phyloP scores from a whole-genome alignment of 78 protist genomes.

The Cyanophora paradoxa region DNA sequence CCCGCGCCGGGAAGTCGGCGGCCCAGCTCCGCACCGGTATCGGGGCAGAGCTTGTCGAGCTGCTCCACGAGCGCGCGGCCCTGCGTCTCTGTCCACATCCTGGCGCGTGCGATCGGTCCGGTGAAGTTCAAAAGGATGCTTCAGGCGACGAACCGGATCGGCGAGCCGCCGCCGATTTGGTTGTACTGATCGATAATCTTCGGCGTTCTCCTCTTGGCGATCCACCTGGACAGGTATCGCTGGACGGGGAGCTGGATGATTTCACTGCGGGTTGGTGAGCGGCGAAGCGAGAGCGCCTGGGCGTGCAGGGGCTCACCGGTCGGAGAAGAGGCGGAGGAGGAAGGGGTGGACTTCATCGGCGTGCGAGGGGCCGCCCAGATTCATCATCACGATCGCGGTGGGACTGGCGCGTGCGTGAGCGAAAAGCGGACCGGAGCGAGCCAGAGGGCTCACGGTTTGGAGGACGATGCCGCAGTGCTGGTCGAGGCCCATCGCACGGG shows the following conservation, averaged over 20 bases:
- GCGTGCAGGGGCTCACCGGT: too few relatives aligned
- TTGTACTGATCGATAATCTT: conserved; percentile 52
- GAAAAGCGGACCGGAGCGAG: too few relatives aligned
- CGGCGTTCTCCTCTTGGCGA: conserved; percentile 56
- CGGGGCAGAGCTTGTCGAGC: conserved; percentile 54
- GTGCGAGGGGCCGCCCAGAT: conserved; percentile 75
- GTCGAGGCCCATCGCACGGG: too few relatives aligned
- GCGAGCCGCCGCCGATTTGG: conserved; percentile 79
- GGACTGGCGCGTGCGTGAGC: too few relatives aligned
- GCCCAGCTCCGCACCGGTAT: conserved; percentile 23
- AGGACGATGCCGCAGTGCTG: too few relatives aligned
- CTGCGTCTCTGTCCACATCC: conserved; percentile 63
- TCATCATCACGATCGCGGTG: conserved; percentile 76
- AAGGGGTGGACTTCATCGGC: conserved; percentile 66
- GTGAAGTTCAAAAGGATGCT: too few relatives aligned
- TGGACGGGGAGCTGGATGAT: conserved; percentile 48
- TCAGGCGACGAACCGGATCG: too few relatives aligned
- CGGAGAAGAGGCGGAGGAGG: conserved; percentile 58
- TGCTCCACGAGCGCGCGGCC: conserved; percentile 34
- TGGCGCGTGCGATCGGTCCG: too few relatives aligned
- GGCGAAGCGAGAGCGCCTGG: too few relatives aligned
- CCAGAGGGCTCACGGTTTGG: too few relatives aligned
- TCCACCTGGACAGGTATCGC: not conserved
- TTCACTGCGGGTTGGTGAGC: too few relatives aligned
- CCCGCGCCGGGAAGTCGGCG: not conserved